A percentile compares a stretch with the other conserved stretches of the same genome.
phyloP scores from a whole-genome alignment of 2,329 filamentous ascomycete species.

The Chaetoscypha palmicola region DNA sequence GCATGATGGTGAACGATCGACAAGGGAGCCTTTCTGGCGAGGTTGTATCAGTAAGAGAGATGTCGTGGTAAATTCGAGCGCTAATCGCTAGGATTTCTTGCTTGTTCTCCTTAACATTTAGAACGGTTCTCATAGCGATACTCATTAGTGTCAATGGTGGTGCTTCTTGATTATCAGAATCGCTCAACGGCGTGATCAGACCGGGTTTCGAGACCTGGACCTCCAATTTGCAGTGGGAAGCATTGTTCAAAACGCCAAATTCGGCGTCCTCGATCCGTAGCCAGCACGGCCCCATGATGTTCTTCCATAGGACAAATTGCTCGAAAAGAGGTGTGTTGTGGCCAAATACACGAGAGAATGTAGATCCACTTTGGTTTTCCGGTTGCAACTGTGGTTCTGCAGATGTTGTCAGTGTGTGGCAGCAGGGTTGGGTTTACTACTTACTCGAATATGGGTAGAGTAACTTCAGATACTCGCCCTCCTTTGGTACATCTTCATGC shows the following conservation, averaged over 20 bases:
- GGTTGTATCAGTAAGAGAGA: constrained; percentile 80
- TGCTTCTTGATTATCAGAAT: constrained; percentile 73
- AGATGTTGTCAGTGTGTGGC: constrained; percentile 9
- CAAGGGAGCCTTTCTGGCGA: constrained; percentile 82
- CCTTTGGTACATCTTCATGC: constrained; percentile 75
- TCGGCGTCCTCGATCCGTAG: constrained; percentile 81
- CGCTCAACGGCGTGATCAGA: constrained; percentile 63
- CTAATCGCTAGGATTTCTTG: constrained; percentile 92
- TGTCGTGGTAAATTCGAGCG: constrained; percentile 85
- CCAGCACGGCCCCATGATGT: constrained; percentile 99
- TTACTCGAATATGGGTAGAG: constrained; percentile 84
- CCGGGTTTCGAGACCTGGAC: constrained; percentile 73
- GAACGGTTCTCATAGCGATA: constrained; percentile 75
- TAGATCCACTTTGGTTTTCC: constrained; percentile 64
- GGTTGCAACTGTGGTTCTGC: constrained; percentile 62
- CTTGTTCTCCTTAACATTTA: constrained; percentile 90
- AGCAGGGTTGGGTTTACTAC: constrained; percentile 19
- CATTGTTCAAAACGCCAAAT: constrained; percentile 78
- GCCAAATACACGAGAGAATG: constrained; percentile 90
- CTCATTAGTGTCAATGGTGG: constrained; percentile 96
- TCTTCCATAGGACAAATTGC: constrained; percentile 97
- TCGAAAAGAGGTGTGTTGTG: constrained; percentile 92
- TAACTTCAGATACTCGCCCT: constrained; percentile 89
- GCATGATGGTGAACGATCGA: constrained; percentile 84
- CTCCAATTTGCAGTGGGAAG: constrained; percentile 96